Percentiles rank a stretch among this genome's conserved stretches.
Conservation (phyloP, 495 filamentous ascomycete genomes). For the Xylaria intraflava region DNA sequence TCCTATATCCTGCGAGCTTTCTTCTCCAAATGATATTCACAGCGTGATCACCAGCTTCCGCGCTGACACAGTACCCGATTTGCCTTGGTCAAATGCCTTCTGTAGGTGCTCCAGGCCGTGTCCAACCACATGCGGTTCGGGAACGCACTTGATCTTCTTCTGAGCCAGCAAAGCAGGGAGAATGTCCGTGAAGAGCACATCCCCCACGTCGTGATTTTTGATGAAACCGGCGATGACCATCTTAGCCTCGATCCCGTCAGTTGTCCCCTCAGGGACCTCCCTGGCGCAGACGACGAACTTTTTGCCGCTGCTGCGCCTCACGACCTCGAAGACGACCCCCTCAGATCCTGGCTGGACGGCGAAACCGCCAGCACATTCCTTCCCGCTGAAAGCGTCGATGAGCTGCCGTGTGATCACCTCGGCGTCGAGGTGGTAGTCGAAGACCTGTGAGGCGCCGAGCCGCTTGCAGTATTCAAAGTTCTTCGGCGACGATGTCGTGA, state of each 20-base stretch:
- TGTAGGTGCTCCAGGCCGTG: slow-evolving; percentile 21
- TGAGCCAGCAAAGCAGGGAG: slow-evolving; percentile 16
- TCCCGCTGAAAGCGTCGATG: slow-evolving; percentile 23
- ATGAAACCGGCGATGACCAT: slow-evolving; percentile 19
- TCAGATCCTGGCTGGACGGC: slow-evolving; percentile 6
- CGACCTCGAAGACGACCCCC: slow-evolving; percentile 13
- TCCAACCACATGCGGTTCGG: slow-evolving; percentile 19
- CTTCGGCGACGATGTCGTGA: slow-evolving; percentile 47
- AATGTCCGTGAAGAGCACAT: slow-evolving; percentile 14
- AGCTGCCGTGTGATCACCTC: slow-evolving; percentile 28
- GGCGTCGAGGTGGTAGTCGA: slow-evolving; percentile 56
- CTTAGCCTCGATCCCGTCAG: slow-evolving; percentile 17
- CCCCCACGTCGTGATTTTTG: slow-evolving; percentile 19
- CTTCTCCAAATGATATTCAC: too few relatives aligned
- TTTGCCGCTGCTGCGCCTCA: slow-evolving; percentile 11
- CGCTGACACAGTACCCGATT: slow-evolving; percentile 13
- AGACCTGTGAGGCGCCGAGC: slow-evolving; percentile 49
- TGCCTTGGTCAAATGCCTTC: slow-evolving; percentile 14
- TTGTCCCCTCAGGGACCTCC: slow-evolving; percentile 13
- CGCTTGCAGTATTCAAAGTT: slow-evolving; percentile 49
- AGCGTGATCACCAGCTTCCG: slow-evolving; percentile 23
- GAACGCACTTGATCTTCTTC: slow-evolving; percentile 14
- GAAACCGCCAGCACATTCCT: slow-evolving; percentile 14
- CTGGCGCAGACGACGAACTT: slow-evolving; percentile 25
- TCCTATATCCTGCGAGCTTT: too few relatives aligned